phyloP scores from a whole-genome alignment of 148 eudicot species.

The Nepenthes mirabilis region DNA sequence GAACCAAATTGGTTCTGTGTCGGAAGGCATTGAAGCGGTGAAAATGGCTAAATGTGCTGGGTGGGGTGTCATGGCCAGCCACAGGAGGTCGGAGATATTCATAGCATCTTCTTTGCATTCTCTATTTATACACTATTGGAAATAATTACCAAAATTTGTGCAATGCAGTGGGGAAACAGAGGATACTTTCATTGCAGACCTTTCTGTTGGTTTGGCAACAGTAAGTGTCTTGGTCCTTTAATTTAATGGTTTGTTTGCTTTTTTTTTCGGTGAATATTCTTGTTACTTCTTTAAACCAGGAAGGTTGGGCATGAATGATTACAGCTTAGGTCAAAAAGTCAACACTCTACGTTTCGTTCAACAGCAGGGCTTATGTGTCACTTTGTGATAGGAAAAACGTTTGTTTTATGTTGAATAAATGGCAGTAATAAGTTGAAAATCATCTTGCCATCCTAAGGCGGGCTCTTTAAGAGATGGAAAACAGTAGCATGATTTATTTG shows the following conservation, averaged over 20 bases:
- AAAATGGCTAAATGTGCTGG: slow-evolving; percentile 32
- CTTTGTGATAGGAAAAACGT: not conserved
- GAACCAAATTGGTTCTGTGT: slow-evolving; percentile 46
- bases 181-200: slow-evolving; percentile 42
- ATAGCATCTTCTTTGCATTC: not conserved
- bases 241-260: not conserved
- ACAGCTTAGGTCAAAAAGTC: no score
- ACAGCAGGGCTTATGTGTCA: not conserved
- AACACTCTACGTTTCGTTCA: no score
- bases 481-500: no score
- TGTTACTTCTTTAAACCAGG: not conserved
- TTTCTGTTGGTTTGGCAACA: slow-evolving; percentile 42
- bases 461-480: no score
- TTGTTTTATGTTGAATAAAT: not conserved
- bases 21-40: slow-evolving; percentile 37
- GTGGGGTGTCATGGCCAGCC: slow-evolving; percentile 58
- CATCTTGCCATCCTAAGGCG: no score
- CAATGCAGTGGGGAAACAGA: slow-evolving; percentile 42
- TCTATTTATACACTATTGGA: not conserved
- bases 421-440: no score
- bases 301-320: no score
- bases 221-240: slow-evolving; percentile 12
- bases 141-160: not conserved
- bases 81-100: slow-evolving; percentile 23
- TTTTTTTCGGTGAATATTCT: not conserved